phyloP scores from a whole-genome alignment of 2,329 filamentous ascomycete genomes.

The Albifimbria verrucaria region DNA sequence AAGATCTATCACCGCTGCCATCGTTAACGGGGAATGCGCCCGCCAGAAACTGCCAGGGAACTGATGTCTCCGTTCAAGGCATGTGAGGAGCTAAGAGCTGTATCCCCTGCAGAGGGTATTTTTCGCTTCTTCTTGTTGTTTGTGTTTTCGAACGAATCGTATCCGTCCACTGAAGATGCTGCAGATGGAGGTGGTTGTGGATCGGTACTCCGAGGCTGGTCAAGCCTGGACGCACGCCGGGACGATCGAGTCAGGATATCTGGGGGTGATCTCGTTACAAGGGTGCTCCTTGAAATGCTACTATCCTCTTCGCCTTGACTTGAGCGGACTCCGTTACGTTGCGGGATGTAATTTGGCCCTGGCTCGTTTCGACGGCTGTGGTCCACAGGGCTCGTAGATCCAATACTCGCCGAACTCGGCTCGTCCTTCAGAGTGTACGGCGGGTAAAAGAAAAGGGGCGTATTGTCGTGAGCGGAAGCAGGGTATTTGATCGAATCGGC shows the following conservation, averaged over 20 bases:
- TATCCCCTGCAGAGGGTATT: constrained; percentile 83
- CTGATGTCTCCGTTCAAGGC: constrained; percentile 38
- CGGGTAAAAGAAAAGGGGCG: constrained; percentile 67
- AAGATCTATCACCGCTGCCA: constrained; percentile 17
- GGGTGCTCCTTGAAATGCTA: constrained; percentile 28
- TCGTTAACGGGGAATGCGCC: constrained; percentile 26
- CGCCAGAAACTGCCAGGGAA: constrained; percentile 20
- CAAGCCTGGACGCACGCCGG: constrained; percentile 40
- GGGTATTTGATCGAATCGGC: constrained; percentile 82
- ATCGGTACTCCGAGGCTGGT: constrained; percentile 42
- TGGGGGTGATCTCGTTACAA: constrained; percentile 44
- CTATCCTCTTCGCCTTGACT: constrained; percentile 62
- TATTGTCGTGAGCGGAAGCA: constrained; percentile 65
- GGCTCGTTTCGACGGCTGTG: constrained; percentile 19
- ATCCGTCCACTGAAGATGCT: constrained; percentile 74
- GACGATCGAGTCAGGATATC: constrained; percentile 41
- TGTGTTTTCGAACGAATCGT: constrained; percentile 96
- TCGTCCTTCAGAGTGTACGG: constrained; percentile 54
- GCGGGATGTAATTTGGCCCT: constrained; percentile 19
- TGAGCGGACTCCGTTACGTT: constrained; percentile 40
- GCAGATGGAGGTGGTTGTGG: constrained; percentile 63
- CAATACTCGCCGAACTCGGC: constrained; percentile 13
- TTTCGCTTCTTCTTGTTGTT: constrained; percentile 99
- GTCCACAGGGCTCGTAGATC: constrained; percentile 16
- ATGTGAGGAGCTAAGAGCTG: constrained; percentile 44